Base-by-base conservation (phyloP, 2,329 filamentous ascomycete genomes). In the Alternaria longipes region DNA sequence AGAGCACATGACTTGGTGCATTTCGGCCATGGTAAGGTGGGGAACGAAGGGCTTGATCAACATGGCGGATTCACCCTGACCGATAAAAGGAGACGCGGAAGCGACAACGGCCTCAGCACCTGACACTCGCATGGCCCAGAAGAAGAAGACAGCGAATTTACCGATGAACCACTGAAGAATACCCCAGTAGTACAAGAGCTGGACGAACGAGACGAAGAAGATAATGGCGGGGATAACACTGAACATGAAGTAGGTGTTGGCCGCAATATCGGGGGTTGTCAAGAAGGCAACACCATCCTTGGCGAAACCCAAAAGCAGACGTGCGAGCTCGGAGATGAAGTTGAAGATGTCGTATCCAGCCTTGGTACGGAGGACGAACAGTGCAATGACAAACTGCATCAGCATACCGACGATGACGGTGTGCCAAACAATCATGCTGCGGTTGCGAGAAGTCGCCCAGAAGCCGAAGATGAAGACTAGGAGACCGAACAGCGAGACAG, bases 41-140 rank as follows among this genome's bases (percentile, higher is more conserved):
- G 91, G 84, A 47, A 97, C 89, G 78, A 96, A 97, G 0, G 93
- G 93, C 56, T 89, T 89, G 79, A 97, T 93, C 73, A 97, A 83
- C 91, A 97, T 96, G 62, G 92, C 93, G 24, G 91, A 95, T 84
- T 97, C 94, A 74, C 94, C 93, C 82, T 97, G 93, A 8, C 94
- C 94, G 73, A 97, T 95, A 81, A 97, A 97, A 8, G 94, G 94
- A 1, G 93, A 96, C 9, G 94, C 93, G 34, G 94, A 91, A 34
- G 94, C 94, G 60, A 97, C 94, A 51, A 97, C 91, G n/a, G 94
- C 93, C 80, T 97, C 94, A 46, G 92, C 92, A 63, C 94, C 94
- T 5, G 93, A 97, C 6, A 97, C 92, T 53, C 88, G 86, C 80
- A 97, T 90, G 45, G 84, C 86, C 91, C 92, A 97, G 86, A 94